Conservation (phyloP, 306 rosid genomes). For the Quillaja saponaria region DNA sequence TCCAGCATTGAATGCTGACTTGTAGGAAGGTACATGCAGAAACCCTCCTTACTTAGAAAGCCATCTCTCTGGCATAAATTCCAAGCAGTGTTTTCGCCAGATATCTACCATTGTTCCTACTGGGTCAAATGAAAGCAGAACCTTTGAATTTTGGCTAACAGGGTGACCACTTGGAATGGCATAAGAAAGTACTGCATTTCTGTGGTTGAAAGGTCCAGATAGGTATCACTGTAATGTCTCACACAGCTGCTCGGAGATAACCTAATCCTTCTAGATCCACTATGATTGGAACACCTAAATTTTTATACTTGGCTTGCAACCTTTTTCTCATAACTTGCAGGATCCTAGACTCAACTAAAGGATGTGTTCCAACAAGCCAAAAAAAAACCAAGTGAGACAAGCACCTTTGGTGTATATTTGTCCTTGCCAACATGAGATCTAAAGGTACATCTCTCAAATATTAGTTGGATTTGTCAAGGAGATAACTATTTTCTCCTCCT, state of each 20-base stretch:
- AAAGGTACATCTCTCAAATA: slow-evolving; percentile 24
- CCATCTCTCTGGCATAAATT: slow-evolving; percentile 51
- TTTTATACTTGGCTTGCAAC: neutral
- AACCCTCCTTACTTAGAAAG: slow-evolving; percentile 15
- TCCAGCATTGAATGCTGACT: slow-evolving; percentile 35
- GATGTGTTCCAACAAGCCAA: slow-evolving; percentile 26
- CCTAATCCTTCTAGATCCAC: slow-evolving; percentile 25
- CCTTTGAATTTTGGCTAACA: neutral
- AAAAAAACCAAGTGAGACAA: slow-evolving; percentile 36
- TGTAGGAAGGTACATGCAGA: slow-evolving; percentile 31
- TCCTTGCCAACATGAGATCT: slow-evolving; percentile 19
- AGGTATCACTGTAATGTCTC: slow-evolving; percentile 38
- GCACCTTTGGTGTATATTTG: slow-evolving; percentile 27
- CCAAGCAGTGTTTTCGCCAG: slow-evolving; percentile 35
- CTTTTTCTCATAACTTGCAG: slow-evolving; percentile 25
- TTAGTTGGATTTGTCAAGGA: too few species aligned
- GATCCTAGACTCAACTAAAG: slow-evolving; percentile 18
- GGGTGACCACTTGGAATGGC: slow-evolving; percentile 42
- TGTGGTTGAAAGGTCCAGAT: slow-evolving; percentile 27
- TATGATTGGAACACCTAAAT: neutral
- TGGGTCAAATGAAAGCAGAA: slow-evolving; percentile 21
- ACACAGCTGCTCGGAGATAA: slow-evolving; percentile 32
- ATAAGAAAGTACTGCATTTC: neutral
- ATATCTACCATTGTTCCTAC: slow-evolving; percentile 39
- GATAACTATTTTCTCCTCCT: too few species aligned